phyloP scores from a whole-genome alignment of 83 land plant species.

The Larix sibirica region DNA sequence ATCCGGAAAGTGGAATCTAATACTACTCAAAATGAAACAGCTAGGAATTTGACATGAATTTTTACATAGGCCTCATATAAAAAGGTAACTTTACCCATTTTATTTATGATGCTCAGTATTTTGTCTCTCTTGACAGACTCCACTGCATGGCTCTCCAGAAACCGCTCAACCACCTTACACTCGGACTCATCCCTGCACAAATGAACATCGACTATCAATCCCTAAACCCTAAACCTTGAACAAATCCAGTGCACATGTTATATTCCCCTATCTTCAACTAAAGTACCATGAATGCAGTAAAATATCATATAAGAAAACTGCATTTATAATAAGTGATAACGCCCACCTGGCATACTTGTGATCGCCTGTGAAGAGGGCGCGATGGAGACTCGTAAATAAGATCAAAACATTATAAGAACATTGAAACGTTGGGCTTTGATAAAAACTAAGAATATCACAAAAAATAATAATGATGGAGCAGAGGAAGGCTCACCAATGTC shows the following conservation, averaged over 20 bases:
- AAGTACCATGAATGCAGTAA: neutral
- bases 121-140: slow-evolving; percentile 46
- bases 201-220: neutral
- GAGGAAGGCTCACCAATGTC: slow-evolving; percentile 67
- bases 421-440: neutral
- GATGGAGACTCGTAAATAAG: slow-evolving; percentile 5
- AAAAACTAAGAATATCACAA: neutral
- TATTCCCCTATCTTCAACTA: neutral
- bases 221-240: neutral
- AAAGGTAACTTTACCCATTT: slow-evolving; percentile 63
- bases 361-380: slow-evolving; percentile 56
- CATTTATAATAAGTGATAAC: neutral
- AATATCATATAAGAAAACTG: neutral
- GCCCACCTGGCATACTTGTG: slow-evolving; percentile 81
- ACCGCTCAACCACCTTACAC: slow-evolving; percentile 59
- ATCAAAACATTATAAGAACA: neutral
- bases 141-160: slow-evolving; percentile 66
- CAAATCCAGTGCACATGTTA: neutral
- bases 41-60: no score
- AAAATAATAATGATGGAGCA: neutral
- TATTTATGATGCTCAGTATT: slow-evolving; percentile 63
- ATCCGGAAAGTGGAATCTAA: neutral
- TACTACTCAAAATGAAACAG: no score
- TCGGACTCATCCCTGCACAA: slow-evolving; percentile 44
- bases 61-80: no score